These are phyloP conservation scores for Cercis canadensis DNA, from an alignment of 306 rosid genomes.

Conservation along the genomic window DNA sequence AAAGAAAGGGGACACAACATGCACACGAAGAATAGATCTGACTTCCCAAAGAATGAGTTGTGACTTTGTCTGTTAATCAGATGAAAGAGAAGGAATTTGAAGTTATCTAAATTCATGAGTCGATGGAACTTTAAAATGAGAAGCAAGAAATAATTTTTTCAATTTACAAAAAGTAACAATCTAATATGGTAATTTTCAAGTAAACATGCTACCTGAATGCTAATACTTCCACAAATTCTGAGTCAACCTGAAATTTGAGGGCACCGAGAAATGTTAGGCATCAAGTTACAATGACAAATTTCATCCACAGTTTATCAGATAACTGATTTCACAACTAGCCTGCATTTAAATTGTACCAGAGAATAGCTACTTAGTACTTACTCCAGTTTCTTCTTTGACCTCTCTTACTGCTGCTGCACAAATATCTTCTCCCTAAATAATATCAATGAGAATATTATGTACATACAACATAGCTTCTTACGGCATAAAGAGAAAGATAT, in stretches of 20 bases:
- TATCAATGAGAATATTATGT: slow-evolving; percentile 34
- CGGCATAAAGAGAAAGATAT: slow-evolving; percentile 18
- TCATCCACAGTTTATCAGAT: not conserved
- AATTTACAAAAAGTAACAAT: slow-evolving; percentile 11
- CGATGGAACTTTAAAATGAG: slow-evolving; percentile 1
- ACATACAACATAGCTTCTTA: slow-evolving; percentile 14
- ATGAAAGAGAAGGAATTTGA: slow-evolving; percentile 17
- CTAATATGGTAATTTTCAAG: slow-evolving; percentile 19
- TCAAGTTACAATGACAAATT: slow-evolving; percentile 19
- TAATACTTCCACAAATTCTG: slow-evolving; percentile 81
- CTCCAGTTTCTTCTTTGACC: slow-evolving; percentile 94
- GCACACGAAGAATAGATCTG: slow-evolving; percentile 82
- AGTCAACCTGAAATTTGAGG: slow-evolving; percentile 68
- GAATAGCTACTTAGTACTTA: slow-evolving; percentile 61
- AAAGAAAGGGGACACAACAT: slow-evolving; percentile 69
- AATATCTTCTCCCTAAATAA: slow-evolving; percentile 82
- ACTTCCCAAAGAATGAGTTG: slow-evolving; percentile 78
- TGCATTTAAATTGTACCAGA: slow-evolving; percentile 3
- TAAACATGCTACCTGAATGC: slow-evolving; percentile 70
- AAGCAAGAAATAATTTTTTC: not conserved
- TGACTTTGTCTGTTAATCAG: slow-evolving; percentile 69
- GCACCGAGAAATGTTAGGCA: slow-evolving; percentile 31
- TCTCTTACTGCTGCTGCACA: slow-evolving; percentile 78
- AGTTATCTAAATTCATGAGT: slow-evolving; percentile 19
- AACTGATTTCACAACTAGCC: slow-evolving; percentile 13